Base-by-base conservation (phyloP, 2,329 filamentous ascomycete genomes). In the Pestalotiopsis fici region DNA sequence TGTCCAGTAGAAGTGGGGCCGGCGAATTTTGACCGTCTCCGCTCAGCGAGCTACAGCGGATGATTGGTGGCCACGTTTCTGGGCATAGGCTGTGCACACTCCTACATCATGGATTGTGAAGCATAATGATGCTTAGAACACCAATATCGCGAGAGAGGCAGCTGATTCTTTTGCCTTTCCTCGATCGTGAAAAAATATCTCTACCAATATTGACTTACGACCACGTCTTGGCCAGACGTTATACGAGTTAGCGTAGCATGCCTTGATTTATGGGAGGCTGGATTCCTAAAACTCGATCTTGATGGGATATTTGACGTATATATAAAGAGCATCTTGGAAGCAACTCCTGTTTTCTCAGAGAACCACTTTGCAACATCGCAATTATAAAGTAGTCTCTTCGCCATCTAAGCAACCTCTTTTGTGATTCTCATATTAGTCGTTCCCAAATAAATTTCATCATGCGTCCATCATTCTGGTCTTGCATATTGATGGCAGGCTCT, bases 401-500 rank as follows among this genome's bases (percentile, higher is more conserved):
- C 43, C 25, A 2, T 37, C 43, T 21, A 13, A 63, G 2, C 35
- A 66, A 21, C 50, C 4, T n/a, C 43, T 18, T 31, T 12, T 35
- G 27, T n/a, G 5, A 12, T 25, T 21, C 18, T 50, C 21, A 21
- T 13, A 13, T 43, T 61, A 4, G 31, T 12, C 15, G 27, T 28
- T 31, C 59, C 18, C 2, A 54, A 57, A 5, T 12, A 3, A 47
- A 18, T n/a, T 43, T 62, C 50, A 56, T 5, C 47, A 68, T 68
- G 66, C 62, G 66, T 37, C 12, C 63, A 12, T 65, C 66, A 31
- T 12, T 37, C 13, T 64, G 66, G 59, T 59, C 65, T 57, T 61
- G 15, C 25, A 11, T 65, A 21, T 37, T 67, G 55, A 66, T 68
- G 64, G 55, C 60, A n/a, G 55, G 66, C 59, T 63, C 64, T 23